Evolutionary conservation across 148 eudicot genomes (phyloP), one percentile per base, ranked within the genome.

Genomic region (Silene conica): DNA sequence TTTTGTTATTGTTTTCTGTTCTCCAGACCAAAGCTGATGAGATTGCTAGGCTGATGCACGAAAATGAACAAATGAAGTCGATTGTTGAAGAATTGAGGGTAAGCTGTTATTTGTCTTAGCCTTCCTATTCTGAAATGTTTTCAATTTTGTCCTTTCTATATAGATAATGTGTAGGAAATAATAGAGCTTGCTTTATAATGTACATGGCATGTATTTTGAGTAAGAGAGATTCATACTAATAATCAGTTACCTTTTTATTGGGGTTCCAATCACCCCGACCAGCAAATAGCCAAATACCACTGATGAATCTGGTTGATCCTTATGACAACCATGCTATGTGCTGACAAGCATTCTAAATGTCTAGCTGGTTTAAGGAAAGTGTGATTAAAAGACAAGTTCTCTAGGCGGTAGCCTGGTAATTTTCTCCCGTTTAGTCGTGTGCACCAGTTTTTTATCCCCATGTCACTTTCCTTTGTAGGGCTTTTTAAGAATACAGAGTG

Each of bases 11-110:
- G 64, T 67, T 76, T 50, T 69, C 75, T 82, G 57, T 74, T 63
- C 41, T 21, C 52, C 85, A 95, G 98, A 87, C 94, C 73, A 95
- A 95, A 83, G 98, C 98, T 63, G 98, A 95, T 85, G 97, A 92
- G 78, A 90, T 95, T 67, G 96, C 97, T 61, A 90, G 81, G 83
- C 78, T 95, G 83, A 90, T 92, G 97, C 82, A 87, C 77, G 98
- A 92, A 80, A 95, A 95, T 72, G 98, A 92, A 83, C 93, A 86
- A 67, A 80, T 92, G 62, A 92, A 95, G 83, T 73, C 86, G 62
- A 82, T 83, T 18, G 73, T 86, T 73, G 97, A 90, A 58, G 97
- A 92, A 73, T 64, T 87, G 63, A 87, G 83, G 87, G 97, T 90
- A 81, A 79, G 75, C 41, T 72, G 5, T 8, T 60, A 10, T 63